Base-by-base conservation (phyloP, 2,329 filamentous ascomycete genomes). In the Trichoderma sp. region DNA sequence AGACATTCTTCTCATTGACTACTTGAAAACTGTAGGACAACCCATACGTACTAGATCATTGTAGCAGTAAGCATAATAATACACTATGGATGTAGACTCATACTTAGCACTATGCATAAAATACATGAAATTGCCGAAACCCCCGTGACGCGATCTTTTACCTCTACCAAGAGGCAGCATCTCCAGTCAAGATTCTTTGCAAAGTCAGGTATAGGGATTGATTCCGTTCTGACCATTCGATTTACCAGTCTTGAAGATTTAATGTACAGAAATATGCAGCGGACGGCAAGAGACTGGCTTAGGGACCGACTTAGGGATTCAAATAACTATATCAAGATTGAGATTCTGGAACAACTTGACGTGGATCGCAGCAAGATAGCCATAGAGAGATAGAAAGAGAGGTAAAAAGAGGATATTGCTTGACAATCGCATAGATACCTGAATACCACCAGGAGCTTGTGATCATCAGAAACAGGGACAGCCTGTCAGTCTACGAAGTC, bases 1-100 rank as follows among this genome's bases (percentile, higher is more conserved):
- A 43, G 39, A 0, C 17, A 43, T n/a, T n/a, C 17, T n/a, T n/a
- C 17, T n/a, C 1, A n/a, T 43, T 0, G 17, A n/a, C 39, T 0
- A 7, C 39, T 43, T n/a, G 39, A 8, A 43, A 8, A 4, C 7
- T 39, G 36, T 43, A 43, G 1, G 4, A 43, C 15, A n/a, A 3
- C 39, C 15, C 15, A 43, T n/a, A n/a, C 15, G 17, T n/a, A 2
- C 15, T 43, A 8, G 1, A 8, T 39, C 15, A 17, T 43, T 43
- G 3, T 9, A 43, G 7, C 3, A 43, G 39, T 9, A 3, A n/a
- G 15, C 15, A 43, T n/a, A n/a, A 43, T 43, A n/a, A 43, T 43
- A n/a, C 1, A 43, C 7, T 7, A 43, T 9, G 3, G 3, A n/a
- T 9, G 7, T 9, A 39, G 6, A 39, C 6, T 8, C 15, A 39